Conservation (phyloP, 306 rosid species). For the Cucumis melo region DNA sequence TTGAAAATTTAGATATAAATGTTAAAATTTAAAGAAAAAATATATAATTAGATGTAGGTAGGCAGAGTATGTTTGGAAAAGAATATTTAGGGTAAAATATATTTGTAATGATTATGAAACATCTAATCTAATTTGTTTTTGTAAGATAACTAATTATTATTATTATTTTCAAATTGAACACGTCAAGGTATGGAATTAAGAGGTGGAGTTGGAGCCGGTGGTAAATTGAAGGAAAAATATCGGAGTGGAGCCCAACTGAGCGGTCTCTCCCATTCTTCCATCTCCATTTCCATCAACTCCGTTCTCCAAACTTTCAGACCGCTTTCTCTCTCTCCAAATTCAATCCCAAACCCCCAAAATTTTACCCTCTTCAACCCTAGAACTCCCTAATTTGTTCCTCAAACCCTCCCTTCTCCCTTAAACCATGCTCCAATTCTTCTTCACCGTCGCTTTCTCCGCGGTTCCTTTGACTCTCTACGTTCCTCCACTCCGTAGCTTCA, state of each 20-base stretch:
- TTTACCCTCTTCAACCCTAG: not conserved
- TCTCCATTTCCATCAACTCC: not conserved
- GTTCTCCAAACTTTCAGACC: constrained; percentile 16
- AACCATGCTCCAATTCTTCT: constrained; percentile 43
- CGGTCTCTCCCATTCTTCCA: not conserved
- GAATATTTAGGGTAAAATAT: no score
- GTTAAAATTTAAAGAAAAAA: no score
- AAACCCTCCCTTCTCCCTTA: not conserved
- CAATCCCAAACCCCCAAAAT: not conserved
- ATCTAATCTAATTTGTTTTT: no score
- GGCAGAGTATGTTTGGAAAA: no score
- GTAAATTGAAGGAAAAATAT: no score
- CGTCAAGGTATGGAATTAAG: no score
- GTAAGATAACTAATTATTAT: no score
- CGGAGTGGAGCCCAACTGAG: not conserved
- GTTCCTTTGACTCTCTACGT: constrained; percentile 68
- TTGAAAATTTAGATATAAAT: no score
- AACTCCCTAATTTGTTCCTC: not conserved
- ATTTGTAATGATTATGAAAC: no score
- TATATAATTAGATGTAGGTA: no score
- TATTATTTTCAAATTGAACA: no score
- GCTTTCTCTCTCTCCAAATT: not conserved
- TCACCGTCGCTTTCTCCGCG: constrained; percentile 68
- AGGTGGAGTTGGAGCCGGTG: no score
- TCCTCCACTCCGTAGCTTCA: constrained; percentile 71